Percentiles rank a stretch among this genome's conserved stretches.
Conservation (phyloP, 2,329 filamentous ascomycete species). For the Alternaria solani region DNA sequence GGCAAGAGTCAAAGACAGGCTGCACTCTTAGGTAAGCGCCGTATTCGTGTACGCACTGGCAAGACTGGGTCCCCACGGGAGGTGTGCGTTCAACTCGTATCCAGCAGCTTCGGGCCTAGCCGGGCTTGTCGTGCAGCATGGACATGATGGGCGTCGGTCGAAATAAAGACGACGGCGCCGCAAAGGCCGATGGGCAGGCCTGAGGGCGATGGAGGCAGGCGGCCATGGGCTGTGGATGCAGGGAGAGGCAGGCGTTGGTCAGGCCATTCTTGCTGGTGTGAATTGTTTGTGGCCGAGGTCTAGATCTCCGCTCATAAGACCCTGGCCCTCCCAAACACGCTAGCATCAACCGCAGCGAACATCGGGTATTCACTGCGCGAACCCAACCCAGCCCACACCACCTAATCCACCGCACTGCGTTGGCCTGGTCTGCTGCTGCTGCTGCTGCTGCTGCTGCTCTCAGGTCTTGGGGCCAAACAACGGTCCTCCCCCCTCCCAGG, state of each 20-base stretch:
- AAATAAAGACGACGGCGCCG: neutral
- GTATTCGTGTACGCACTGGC: neutral
- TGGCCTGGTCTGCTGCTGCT: neutral
- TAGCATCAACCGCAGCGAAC: constrained; percentile 18
- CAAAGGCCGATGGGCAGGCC: neutral
- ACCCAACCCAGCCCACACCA: constrained; percentile 9
- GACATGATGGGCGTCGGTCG: neutral
- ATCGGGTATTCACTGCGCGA: constrained; percentile 13
- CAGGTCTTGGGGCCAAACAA: neutral
- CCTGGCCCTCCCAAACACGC: constrained; percentile 1
- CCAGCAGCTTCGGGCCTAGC: constrained; percentile 3
- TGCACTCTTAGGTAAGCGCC: neutral
- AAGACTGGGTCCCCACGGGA: neutral
- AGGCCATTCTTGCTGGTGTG: constrained; percentile 9
- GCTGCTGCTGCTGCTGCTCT: neutral
- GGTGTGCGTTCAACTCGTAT: neutral
- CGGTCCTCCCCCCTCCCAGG: neutral
- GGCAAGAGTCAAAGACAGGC: neutral
- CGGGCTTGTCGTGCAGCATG: neutral
- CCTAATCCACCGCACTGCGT: neutral
- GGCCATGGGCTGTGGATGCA: constrained; percentile 3
- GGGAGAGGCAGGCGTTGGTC: neutral
- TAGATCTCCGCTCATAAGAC: constrained; percentile 13
- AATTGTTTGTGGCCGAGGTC: constrained; percentile 9
- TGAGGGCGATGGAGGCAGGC: neutral